Evolutionary conservation across 306 rosid species (phyloP).

Genomic region (Ochetophila trinervis): DNA sequence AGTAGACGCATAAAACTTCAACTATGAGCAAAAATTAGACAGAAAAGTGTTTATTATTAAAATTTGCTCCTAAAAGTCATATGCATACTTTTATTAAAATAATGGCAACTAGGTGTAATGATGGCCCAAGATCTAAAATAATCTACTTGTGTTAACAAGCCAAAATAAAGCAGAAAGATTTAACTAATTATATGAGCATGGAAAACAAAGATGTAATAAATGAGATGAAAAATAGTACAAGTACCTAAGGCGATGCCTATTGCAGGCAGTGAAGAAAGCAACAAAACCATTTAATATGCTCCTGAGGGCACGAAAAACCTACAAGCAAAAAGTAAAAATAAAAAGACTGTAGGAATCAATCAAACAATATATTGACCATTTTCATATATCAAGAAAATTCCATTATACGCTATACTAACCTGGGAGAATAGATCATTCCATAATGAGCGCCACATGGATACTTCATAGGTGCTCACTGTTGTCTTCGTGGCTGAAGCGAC

Average conservation of each 20-base stretch:
- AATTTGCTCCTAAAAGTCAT: background rate
- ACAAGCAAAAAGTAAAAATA: conserved; percentile 17
- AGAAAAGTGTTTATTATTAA: background rate
- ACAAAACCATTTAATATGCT: conserved; percentile 79
- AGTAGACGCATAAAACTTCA: background rate
- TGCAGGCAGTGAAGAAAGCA: conserved; percentile 89
- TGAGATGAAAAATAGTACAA: background rate
- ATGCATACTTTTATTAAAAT: conserved; percentile 6
- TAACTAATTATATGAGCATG: background rate
- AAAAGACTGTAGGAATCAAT: conserved; percentile 21
- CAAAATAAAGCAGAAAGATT: conserved; percentile 1
- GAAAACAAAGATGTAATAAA: background rate
- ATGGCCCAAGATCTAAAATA: background rate
- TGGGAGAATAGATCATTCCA: conserved; percentile 96
- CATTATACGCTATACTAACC: conserved; percentile 34
- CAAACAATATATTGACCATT: conserved; percentile 16
- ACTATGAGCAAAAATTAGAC: background rate
- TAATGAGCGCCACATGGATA: conserved; percentile 81
- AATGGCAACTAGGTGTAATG: background rate
- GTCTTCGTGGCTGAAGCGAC: conserved; percentile 72
- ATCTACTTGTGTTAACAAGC: background rate
- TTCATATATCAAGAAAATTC: conserved; percentile 11
- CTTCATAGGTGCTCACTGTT: conserved; percentile 55
- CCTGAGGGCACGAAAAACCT: conserved; percentile 89
- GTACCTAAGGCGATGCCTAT: conserved; percentile 95